phyloP scores from a whole-genome alignment of 2,329 filamentous ascomycete genomes.

The Pseudogymnoascus sp. region DNA sequence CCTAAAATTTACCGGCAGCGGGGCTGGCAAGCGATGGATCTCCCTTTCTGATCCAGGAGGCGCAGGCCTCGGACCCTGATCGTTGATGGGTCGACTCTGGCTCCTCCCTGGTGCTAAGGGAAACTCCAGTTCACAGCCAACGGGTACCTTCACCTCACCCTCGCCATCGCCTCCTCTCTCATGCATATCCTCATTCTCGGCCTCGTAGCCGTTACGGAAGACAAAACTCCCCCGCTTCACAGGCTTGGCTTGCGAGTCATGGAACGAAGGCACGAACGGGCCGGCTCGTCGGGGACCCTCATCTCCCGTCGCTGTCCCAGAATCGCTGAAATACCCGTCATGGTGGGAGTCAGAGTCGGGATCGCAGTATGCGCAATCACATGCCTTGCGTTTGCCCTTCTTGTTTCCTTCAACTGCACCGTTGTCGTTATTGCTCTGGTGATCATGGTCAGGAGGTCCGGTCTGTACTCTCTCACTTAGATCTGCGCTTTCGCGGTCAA shows the following conservation, averaged over 20 bases:
- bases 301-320: neutral
- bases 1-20: neutral
- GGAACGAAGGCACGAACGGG: neutral
- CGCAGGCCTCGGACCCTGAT: neutral
- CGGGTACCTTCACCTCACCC: neutral
- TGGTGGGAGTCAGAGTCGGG: neutral
- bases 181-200: neutral
- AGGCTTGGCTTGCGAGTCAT: neutral
- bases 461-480: neutral
- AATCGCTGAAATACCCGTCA: neutral
- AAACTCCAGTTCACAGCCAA: neutral
- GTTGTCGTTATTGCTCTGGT: neutral
- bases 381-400: neutral
- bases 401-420: neutral
- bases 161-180: neutral
- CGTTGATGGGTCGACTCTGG: no score
- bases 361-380: neutral
- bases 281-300: neutral
- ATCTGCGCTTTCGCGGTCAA: neutral
- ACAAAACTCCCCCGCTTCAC: neutral
- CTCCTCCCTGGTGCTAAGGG: neutral
- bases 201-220: neutral
- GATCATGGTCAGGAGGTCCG: neutral
- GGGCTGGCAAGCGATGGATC: neutral
- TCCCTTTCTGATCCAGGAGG: neutral